Conservation (phyloP, 2,329 filamentous ascomycete species). For the Alternaria triticimaculans region DNA sequence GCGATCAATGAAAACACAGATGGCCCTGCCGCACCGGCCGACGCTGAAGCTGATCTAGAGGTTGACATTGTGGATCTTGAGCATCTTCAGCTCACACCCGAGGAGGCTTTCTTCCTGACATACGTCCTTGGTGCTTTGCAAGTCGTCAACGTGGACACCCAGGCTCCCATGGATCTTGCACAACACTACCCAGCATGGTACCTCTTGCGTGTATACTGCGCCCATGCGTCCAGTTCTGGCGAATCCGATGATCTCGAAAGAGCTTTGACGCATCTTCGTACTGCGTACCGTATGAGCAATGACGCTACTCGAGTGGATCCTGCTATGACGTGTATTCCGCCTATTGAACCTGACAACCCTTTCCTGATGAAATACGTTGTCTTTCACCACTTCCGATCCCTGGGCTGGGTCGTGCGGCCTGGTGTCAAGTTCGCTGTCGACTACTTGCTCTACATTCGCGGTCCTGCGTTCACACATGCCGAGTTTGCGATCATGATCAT, state of each 20-base stretch:
- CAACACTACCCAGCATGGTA: slow-evolving; percentile 47
- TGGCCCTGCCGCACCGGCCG: slow-evolving; percentile 9
- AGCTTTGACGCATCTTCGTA: slow-evolving; percentile 13
- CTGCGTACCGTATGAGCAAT: slow-evolving; percentile 21
- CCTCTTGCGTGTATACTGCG: slow-evolving; percentile 65
- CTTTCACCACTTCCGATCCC: slow-evolving; percentile 94
- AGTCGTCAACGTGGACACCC: slow-evolving; percentile 60
- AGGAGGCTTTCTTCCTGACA: slow-evolving; percentile 89
- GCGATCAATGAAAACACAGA: slow-evolving; percentile 19
- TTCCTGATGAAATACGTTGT: slow-evolving; percentile 88
- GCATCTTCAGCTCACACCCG: slow-evolving; percentile 87
- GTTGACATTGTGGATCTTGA: slow-evolving; percentile 62
- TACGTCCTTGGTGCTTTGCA: slow-evolving; percentile 80
- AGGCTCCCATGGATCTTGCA: slow-evolving; percentile 48
- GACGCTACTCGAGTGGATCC: slow-evolving; percentile 10
- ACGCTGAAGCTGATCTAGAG: slow-evolving; percentile 4
- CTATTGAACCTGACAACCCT: slow-evolving; percentile 74
- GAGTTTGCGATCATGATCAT: slow-evolving; percentile 89
- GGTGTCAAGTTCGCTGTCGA: slow-evolving; percentile 96
- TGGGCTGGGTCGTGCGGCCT: slow-evolving; percentile 91
- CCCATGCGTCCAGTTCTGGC: slow-evolving; percentile 69
- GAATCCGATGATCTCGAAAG: slow-evolving; percentile 14
- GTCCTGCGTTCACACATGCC: slow-evolving; percentile 92
- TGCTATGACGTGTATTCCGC: slow-evolving; percentile 12
- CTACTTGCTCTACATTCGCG: slow-evolving; percentile 91